phyloP scores from a whole-genome alignment of 2,329 filamentous ascomycete genomes.

The Zasmidium angulare region DNA sequence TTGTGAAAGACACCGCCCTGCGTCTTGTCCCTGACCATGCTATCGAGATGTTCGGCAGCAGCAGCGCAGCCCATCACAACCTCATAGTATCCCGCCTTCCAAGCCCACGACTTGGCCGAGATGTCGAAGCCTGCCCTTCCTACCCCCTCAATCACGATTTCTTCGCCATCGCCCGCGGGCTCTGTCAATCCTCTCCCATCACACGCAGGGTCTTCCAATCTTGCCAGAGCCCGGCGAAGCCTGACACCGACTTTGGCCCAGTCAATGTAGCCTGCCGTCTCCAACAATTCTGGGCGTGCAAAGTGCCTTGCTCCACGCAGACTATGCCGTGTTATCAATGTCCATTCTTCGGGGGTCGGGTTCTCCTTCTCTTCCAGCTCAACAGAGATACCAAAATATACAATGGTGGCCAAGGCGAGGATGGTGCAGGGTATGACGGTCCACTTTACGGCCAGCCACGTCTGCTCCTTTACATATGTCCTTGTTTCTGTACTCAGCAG shows the following conservation, averaged over 20 bases:
- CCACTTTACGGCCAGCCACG: conserved; percentile 68
- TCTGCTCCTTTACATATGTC: conserved; percentile 67
- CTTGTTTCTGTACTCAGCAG: conserved; percentile 78
- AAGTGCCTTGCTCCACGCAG: conserved; percentile 58
- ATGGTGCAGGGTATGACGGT: conserved; percentile 66
- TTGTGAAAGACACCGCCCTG: conserved; percentile 67
- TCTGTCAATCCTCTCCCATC: conserved; percentile 68
- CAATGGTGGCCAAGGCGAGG: conserved; percentile 58
- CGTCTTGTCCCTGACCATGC: conserved; percentile 70
- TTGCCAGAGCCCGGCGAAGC: conserved; percentile 59
- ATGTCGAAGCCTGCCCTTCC: conserved; percentile 66
- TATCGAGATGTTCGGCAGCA: conserved; percentile 77
- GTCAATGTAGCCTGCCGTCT: conserved; percentile 60
- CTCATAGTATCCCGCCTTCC: conserved; percentile 84
- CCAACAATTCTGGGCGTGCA: conserved; percentile 54
- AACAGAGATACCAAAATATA: conserved; percentile 67
- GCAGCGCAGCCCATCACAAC: conserved; percentile 74
- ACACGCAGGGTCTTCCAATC: conserved; percentile 66
- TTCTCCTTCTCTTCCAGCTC: conserved; percentile 73
- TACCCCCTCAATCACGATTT: conserved; percentile 49
- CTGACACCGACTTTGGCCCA: conserved; percentile 68
- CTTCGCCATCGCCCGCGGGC: conserved; percentile 49
- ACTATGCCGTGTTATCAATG: conserved; percentile 65
- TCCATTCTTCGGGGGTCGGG: conserved; percentile 83
- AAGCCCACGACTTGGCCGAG: conserved; percentile 73